A percentile compares a stretch with the other conserved stretches of the same genome.
Conservation (phyloP, 2,329 filamentous ascomycete species). For the Hymenoscyphus fraxineus region DNA sequence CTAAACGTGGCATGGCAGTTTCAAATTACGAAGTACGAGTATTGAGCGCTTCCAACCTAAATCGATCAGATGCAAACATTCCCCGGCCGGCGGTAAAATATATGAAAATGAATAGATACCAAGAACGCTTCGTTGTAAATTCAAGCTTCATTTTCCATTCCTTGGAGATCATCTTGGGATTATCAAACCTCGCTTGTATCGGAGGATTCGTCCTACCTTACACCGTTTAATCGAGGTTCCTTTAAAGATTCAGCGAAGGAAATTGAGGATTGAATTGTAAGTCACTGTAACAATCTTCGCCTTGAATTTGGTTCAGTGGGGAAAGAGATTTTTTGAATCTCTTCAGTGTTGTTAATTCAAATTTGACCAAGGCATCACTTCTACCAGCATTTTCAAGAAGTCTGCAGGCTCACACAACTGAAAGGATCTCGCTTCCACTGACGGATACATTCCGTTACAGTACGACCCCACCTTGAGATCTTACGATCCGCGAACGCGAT, state of each 20-base stretch:
- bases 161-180: background rate
- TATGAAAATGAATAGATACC: background rate
- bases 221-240: background rate
- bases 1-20: background rate
- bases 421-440: background rate
- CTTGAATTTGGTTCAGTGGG: no score
- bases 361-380: background rate
- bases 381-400: background rate
- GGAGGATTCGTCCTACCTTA: background rate
- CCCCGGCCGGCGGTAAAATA: background rate
- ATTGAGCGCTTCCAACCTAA: background rate
- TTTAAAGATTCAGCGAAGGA: no score
- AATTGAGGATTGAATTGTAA: no score
- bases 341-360: background rate
- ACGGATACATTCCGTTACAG: background rate
- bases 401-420: background rate
- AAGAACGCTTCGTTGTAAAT: background rate
- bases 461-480: background rate
- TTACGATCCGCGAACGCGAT: background rate
- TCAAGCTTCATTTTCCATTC: background rate
- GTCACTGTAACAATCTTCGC: no score
- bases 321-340: no score
- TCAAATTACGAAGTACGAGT: background rate
- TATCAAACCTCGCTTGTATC: conserved; percentile 11
- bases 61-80: background rate